phyloP scores from a whole-genome alignment of 2,329 filamentous ascomycete species.

The Allantophomopsis lycopodina region DNA sequence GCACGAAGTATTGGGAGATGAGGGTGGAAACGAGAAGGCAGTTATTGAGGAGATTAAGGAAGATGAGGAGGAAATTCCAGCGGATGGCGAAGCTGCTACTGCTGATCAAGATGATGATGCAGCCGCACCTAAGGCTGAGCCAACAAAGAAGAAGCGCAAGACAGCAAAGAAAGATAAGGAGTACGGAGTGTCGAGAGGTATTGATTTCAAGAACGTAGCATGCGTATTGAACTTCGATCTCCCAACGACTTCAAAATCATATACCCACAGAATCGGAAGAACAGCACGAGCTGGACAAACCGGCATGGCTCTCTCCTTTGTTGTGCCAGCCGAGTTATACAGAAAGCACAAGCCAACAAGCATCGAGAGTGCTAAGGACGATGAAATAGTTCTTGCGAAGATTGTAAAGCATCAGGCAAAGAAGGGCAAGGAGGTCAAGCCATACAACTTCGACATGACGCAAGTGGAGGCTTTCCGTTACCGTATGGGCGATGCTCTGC shows the following conservation, averaged over 20 bases:
- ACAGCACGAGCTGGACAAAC: slow-evolving; percentile 84
- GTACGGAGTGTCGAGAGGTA: slow-evolving; percentile 88
- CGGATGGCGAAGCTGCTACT: slow-evolving; percentile 2
- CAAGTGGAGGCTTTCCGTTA: slow-evolving; percentile 92
- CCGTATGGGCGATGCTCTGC: slow-evolving; percentile 81
- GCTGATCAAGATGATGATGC: slow-evolving; percentile 18
- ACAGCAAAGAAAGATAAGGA: slow-evolving; percentile 61
- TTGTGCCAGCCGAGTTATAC: slow-evolving; percentile 69
- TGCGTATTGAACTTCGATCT: slow-evolving; percentile 97
- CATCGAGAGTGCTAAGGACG: slow-evolving; percentile 60
- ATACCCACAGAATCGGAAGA: slow-evolving; percentile 91
- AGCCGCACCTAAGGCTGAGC: slow-evolving; percentile 17
- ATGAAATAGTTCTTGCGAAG: slow-evolving; percentile 71
- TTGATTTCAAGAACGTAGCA: slow-evolving; percentile 92
- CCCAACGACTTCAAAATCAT: slow-evolving; percentile 75
- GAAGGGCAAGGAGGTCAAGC: slow-evolving; percentile 67
- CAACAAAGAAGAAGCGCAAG: slow-evolving; percentile 52
- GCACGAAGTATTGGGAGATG: slow-evolving; percentile 65
- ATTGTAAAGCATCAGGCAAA: slow-evolving; percentile 70
- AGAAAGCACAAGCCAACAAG: slow-evolving; percentile 83
- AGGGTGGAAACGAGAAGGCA: slow-evolving; percentile 20
- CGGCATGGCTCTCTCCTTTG: slow-evolving; percentile 93
- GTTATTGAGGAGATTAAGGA: slow-evolving; percentile 21
- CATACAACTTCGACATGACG: slow-evolving; percentile 89
- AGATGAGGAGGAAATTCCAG: slow-evolving; percentile 4